A percentile compares a stretch with the other conserved stretches of the same genome.
Evolutionary conservation across 2,329 filamentous ascomycete genomes (phyloP).

Genomic region (Stachybotrys elegans): DNA sequence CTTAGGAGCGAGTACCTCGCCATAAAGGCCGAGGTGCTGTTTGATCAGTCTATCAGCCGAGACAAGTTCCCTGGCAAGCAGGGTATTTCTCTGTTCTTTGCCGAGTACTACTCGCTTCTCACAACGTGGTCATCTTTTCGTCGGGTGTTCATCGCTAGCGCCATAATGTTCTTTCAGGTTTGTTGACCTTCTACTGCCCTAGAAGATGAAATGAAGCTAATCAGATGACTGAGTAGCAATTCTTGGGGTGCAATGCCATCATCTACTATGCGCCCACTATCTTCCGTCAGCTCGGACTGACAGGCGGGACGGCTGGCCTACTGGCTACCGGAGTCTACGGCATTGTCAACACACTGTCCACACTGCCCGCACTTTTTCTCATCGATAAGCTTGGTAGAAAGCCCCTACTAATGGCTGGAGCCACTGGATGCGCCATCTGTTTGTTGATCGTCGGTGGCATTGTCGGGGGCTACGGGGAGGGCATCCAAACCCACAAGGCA

Average conservation of each 20-base stretch:
- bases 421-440: conserved; percentile 58
- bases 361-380: conserved; percentile 38
- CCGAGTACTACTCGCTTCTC: conserved; percentile 24
- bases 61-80: conserved; percentile 24
- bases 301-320: conserved; percentile 36
- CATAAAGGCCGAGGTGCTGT: conserved; percentile 32
- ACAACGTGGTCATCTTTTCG: conserved; percentile 23
- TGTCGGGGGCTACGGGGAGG: conserved; percentile 29
- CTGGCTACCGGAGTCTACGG: conserved; percentile 55
- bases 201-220: neutral
- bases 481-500: conserved; percentile 27
- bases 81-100: conserved; percentile 21
- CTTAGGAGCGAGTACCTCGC: conserved; percentile 26
- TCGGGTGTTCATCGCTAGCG: conserved; percentile 48
- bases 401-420: conserved; percentile 58
- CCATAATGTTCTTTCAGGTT: conserved; percentile 48
- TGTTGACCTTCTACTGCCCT: neutral
- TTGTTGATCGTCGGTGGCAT: conserved; percentile 44
- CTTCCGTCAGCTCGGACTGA: conserved; percentile 36
- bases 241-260: conserved; percentile 37
- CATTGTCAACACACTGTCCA: conserved; percentile 46
- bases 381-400: conserved; percentile 55
- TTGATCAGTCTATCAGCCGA: conserved; percentile 22
- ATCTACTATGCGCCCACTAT: conserved; percentile 45
- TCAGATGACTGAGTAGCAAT: conserved; percentile 30